phyloP scores from a whole-genome alignment of 805 yeast species.

The Starmera pachycereana region DNA sequence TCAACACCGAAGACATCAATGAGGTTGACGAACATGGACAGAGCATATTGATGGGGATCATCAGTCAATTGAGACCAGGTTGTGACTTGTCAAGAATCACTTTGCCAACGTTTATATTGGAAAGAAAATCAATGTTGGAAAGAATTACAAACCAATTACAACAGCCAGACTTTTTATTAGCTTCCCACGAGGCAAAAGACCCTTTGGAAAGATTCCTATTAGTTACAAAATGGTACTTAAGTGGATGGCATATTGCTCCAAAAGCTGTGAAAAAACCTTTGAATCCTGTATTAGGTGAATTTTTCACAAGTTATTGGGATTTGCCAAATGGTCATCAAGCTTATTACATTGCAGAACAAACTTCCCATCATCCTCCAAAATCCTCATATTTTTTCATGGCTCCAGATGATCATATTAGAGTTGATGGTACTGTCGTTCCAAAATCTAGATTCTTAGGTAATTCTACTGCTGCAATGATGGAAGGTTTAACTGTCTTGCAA shows the following conservation, averaged over 20 bases:
- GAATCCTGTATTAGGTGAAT: slow-evolving; percentile 90
- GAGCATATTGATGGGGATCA: slow-evolving; percentile 76
- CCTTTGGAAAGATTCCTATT: slow-evolving; percentile 59
- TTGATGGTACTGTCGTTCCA: slow-evolving; percentile 85
- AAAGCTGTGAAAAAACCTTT: slow-evolving; percentile 96
- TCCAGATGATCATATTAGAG: slow-evolving; percentile 72
- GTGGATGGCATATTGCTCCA: slow-evolving; percentile 98
- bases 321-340: slow-evolving; percentile 62
- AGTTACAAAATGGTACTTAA: slow-evolving; percentile 80
- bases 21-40: slow-evolving; percentile 89
- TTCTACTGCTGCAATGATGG: slow-evolving; percentile 96
- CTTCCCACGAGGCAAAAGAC: slow-evolving; percentile 53
- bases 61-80: slow-evolving; percentile 87
- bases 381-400: slow-evolving; percentile 84
- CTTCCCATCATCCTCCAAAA: slow-evolving; percentile 98
- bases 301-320: slow-evolving; percentile 90
- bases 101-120: slow-evolving; percentile 88
- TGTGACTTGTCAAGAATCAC: slow-evolving; percentile 85
- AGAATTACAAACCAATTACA: slow-evolving; percentile 83
- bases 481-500: slow-evolving; percentile 68
- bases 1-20: slow-evolving; percentile 64
- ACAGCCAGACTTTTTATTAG: slow-evolving; percentile 64
- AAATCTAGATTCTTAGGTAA: slow-evolving; percentile 86
- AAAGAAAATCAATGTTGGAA: slow-evolving; percentile 92
- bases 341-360: slow-evolving; percentile 85